Conservation (phyloP, 164 flowering plant species). For the Macadamia tetraphylla region DNA sequence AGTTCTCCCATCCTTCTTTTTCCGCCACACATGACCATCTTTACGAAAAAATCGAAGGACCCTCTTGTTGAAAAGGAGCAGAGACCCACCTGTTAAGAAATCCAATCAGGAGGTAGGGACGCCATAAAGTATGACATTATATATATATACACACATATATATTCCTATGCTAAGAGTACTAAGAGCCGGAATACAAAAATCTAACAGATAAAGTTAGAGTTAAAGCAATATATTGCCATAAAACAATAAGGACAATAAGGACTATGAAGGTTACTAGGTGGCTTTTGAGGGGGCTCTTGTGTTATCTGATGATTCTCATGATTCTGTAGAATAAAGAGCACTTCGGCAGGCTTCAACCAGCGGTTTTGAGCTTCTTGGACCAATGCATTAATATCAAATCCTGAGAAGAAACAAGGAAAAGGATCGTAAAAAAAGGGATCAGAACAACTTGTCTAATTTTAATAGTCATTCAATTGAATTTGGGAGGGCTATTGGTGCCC, state of each 20-base stretch:
- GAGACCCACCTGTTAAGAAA: conserved; percentile 71
- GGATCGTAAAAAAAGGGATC: background rate
- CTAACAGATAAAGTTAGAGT: background rate
- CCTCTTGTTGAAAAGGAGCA: conserved; percentile 86
- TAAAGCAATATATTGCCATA: background rate
- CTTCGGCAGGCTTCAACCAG: conserved; percentile 88
- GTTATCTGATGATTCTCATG: conserved; percentile 46
- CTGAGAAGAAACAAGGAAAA: conserved; percentile 28
- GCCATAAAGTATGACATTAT: background rate
- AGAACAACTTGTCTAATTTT: background rate
- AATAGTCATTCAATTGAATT: background rate
- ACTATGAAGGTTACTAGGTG: conserved; percentile 41
- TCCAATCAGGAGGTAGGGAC: background rate
- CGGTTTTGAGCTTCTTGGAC: conserved; percentile 57
- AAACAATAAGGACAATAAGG: background rate
- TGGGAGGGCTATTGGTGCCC: background rate
- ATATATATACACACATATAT: background rate
- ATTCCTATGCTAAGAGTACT: background rate
- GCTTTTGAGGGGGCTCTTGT: conserved; percentile 46
- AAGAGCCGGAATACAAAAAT: background rate
- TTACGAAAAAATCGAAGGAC: conserved; percentile 82
- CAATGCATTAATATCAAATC: conserved; percentile 44
- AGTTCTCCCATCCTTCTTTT: conserved; percentile 81
- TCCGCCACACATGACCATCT: conserved; percentile 94
- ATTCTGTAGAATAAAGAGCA: conserved; percentile 58